Base-by-base conservation (phyloP, 2,329 filamentous ascomycete genomes). In the Beauveria sp. region DNA sequence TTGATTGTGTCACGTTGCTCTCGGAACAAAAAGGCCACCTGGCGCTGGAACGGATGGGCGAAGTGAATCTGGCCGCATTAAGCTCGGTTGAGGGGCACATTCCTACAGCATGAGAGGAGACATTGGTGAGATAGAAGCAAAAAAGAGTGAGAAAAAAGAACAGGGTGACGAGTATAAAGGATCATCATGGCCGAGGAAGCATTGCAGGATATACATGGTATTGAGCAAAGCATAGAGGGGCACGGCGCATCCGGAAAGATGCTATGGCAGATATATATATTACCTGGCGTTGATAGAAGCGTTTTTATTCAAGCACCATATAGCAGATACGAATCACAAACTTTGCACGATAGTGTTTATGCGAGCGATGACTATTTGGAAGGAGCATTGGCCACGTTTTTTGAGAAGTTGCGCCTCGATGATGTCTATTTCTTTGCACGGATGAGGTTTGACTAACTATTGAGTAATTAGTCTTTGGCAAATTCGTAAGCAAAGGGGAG, bases 1-100 rank as follows among this genome's bases (percentile, higher is more conserved):
- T 98, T 67, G 87, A 90, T 66, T 81, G 79, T 63, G 78, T 84
- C 42, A 78, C 83, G 5, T 76, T 87, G 26, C 76, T 88, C 24
- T 79, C 79, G 0, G 81, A 78, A 5, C 77, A 79, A 53, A 73
- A 70, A n/a, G 70, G 73, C 7, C 70, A 70, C 1, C 74, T 75
- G 73, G 14, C 58, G 5, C 24, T 55, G n/a, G 73, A 76, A 49
- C 67, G 73, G 7, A 70, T 78, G 22, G 74, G 82, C 52, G 79
- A 83, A 69, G 80, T 84, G 38, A 86, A 85, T 67, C 73, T 85
- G 43, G 83, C 79, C 1, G 81, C 80, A 2, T 70, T 84, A 18
- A 83, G 81, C 62, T 70, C 76, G 1, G 77, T 85, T 0, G 82
- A 83, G 68, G 82, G 81, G 0, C 77, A 77, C 28, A 75, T 85